Evolutionary conservation across 2,329 filamentous ascomycete genomes (phyloP).

Genomic region (Epichloe uncinata): DNA sequence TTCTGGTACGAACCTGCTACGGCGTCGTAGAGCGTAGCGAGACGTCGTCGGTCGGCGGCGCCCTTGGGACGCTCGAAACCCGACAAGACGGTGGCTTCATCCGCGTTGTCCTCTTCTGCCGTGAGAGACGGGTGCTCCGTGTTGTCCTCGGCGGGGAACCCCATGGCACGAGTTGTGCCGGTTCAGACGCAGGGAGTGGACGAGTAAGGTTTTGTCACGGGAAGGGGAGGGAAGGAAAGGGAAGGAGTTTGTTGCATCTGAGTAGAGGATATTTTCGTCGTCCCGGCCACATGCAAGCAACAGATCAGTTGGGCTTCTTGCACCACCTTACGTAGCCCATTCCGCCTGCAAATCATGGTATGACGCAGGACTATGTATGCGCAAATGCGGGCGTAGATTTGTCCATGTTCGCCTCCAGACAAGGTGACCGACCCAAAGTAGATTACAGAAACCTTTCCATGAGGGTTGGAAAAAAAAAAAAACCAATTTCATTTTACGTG

Average conservation of each 20-base stretch:
- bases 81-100: background rate
- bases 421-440: too few relatives aligned
- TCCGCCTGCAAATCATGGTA: background rate
- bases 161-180: background rate
- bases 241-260: too few relatives aligned
- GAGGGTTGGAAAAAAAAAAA: too few relatives aligned
- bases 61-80: slow-evolving; percentile 5
- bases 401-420: too few relatives aligned
- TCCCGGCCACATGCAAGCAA: background rate
- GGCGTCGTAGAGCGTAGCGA: slow-evolving; percentile 56
- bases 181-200: too few relatives aligned
- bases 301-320: background rate
- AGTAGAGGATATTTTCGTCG: background rate
- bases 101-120: slow-evolving; percentile 2
- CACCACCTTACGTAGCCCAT: background rate
- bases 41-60: slow-evolving; percentile 14
- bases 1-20: slow-evolving; percentile 42
- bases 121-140: slow-evolving; percentile 2
- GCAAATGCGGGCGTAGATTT: too few relatives aligned
- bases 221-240: too few relatives aligned
- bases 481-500: too few relatives aligned
- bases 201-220: too few relatives aligned
- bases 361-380: too few relatives aligned
- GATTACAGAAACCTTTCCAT: too few relatives aligned
- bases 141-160: background rate